Conservation (phyloP, 2,329 filamentous ascomycete genomes). For the Pyrenophora tritici-repentis region DNA sequence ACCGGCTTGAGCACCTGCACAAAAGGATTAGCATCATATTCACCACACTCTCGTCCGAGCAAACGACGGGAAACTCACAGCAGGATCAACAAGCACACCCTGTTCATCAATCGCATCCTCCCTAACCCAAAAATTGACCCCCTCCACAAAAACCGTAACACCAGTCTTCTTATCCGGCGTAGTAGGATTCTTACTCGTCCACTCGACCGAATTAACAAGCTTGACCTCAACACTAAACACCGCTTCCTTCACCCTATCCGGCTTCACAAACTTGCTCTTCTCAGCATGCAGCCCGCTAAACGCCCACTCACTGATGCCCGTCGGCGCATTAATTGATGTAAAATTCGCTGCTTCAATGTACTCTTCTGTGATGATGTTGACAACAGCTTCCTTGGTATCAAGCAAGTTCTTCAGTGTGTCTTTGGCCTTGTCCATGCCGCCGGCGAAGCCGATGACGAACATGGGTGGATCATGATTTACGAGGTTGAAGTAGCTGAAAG, state of each 20-base stretch:
- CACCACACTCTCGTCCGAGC: background rate
- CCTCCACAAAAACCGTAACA: conserved; percentile 78
- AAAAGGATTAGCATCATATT: background rate
- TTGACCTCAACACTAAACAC: conserved; percentile 83
- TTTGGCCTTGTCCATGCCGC: conserved; percentile 66
- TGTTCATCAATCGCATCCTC: conserved; percentile 87
- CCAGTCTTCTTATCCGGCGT: conserved; percentile 75
- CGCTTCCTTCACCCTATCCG: conserved; percentile 78
- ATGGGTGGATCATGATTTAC: conserved; percentile 85
- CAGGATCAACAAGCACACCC: conserved; percentile 72
- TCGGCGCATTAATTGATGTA: conserved; percentile 77
- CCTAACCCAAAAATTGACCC: conserved; percentile 83
- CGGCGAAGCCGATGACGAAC: conserved; percentile 69
- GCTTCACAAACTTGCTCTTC: conserved; percentile 66
- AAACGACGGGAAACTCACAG: conserved; percentile 51
- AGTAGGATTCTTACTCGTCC: conserved; percentile 65
- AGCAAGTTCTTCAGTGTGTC: conserved; percentile 77
- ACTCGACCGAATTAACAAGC: conserved; percentile 74
- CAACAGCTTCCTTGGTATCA: conserved; percentile 71
- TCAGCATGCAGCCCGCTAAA: conserved; percentile 75
- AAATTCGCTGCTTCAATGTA: conserved; percentile 88
- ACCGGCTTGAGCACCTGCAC: conserved; percentile 73
- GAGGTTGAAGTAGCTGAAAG: conserved; percentile 85
- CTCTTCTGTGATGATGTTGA: conserved; percentile 86
- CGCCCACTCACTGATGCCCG: conserved; percentile 78